These are phyloP conservation scores for Saturnispora mendoncae DNA, from an alignment of 805 yeast species.

Conservation along the genomic window DNA sequence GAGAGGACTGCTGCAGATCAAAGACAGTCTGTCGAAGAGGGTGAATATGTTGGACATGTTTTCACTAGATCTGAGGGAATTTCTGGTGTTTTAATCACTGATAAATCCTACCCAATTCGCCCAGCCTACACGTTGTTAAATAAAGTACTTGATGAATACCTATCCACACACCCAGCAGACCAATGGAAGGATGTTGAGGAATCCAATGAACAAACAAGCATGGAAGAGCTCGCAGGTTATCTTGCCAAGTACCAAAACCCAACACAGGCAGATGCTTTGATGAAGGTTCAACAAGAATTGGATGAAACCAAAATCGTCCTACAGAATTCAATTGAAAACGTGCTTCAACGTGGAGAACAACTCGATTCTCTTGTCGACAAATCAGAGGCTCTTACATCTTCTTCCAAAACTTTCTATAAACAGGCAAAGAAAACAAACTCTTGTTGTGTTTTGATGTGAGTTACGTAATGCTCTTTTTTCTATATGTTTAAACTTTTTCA, in stretches of 20 bases:
- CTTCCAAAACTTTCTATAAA: conserved; percentile 90
- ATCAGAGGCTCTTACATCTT: conserved; percentile 81
- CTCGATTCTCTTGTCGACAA: conserved; percentile 90
- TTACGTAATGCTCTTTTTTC: neutral
- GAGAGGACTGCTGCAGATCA: conserved; percentile 83
- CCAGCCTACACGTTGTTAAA: conserved; percentile 92
- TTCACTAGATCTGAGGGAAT: conserved; percentile 85
- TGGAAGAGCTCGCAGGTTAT: conserved; percentile 58
- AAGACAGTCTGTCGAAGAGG: conserved; percentile 92
- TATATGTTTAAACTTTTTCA: neutral
- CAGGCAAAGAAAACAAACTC: conserved; percentile 94
- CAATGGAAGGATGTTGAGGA: conserved; percentile 55
- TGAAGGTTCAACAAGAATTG: conserved; percentile 95
- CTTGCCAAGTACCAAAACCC: conserved; percentile 91
- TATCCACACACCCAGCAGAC: conserved; percentile 66
- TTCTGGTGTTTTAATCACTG: conserved; percentile 86
- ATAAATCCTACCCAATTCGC: conserved; percentile 92
- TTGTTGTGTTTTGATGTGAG: conserved; percentile 65
- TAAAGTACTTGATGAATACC: conserved; percentile 84
- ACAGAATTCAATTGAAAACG: conserved; percentile 91
- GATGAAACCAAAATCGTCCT: conserved; percentile 95
- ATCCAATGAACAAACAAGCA: conserved; percentile 37
- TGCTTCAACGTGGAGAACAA: conserved; percentile 92
- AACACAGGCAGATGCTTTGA: conserved; percentile 88
- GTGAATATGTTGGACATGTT: conserved; percentile 83